A percentile compares a stretch with the other conserved stretches of the same genome.
Evolutionary conservation across 139 green algal genomes (phyloP).

Genomic region (Tetradesmus lagerheimii): DNA sequence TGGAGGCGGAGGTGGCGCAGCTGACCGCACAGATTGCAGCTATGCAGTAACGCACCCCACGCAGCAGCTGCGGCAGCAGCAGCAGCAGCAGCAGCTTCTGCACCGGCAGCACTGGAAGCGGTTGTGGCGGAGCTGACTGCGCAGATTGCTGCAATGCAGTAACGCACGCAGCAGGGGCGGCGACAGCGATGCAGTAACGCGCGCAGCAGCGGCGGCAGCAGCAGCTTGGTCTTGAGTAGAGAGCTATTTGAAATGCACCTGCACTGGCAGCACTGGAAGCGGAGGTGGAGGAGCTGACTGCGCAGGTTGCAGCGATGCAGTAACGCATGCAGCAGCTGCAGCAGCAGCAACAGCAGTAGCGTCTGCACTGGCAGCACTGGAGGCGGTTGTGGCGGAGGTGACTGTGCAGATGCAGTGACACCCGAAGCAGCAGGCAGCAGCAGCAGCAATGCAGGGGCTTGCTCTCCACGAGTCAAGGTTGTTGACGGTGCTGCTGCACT

Average conservation of each 20-base stretch:
- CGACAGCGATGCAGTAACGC: no score
- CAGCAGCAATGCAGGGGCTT: no score
- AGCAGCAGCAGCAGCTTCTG: not conserved
- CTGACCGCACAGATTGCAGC: not conserved
- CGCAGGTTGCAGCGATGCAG: not conserved
- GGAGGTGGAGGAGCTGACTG: not conserved
- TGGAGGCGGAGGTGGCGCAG: constrained; percentile 4
- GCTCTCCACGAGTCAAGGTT: no score
- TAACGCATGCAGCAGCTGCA: not conserved
- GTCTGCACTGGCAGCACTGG: not conserved
- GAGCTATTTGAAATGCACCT: no score
- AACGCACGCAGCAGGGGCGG: not conserved
- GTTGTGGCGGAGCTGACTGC: not conserved
- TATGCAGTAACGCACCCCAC: not conserved
- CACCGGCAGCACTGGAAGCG: not conserved
- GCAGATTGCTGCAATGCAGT: not conserved
- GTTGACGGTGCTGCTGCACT: no score
- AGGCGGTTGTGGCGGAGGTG: no score
- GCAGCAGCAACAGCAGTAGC: not conserved
- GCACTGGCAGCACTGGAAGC: not conserved
- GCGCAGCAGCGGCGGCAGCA: not conserved
- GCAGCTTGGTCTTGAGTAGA: not conserved
- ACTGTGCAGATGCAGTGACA: no score
- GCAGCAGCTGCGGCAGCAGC: not conserved
- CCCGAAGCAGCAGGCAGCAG: no score